A percentile compares a stretch with the other conserved stretches of the same genome.
phyloP scores from a whole-genome alignment of 805 yeast genomes.

The Sugiyamaella lignohabitans region DNA sequence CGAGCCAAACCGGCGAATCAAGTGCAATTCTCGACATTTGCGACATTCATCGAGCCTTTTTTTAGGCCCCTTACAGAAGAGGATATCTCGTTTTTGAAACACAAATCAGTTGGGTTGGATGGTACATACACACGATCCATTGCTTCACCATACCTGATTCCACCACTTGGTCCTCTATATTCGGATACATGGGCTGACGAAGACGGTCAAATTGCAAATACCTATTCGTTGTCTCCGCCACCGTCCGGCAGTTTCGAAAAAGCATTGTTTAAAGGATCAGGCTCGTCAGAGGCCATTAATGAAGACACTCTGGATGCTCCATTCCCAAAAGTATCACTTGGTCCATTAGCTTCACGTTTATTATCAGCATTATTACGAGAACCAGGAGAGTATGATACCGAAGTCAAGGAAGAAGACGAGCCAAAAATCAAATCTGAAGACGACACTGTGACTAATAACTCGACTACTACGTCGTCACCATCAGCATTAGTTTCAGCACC shows the following conservation, averaged over 20 bases:
- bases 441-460: constrained; percentile 12
- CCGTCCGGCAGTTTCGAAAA: constrained; percentile 29
- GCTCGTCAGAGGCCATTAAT: constrained; percentile 38
- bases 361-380: constrained; percentile 64
- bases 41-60: constrained; percentile 76
- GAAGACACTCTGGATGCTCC: constrained; percentile 67
- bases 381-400: not conserved
- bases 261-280: not conserved
- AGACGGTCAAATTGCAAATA: constrained; percentile 49
- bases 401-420: constrained; percentile 6
- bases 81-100: constrained; percentile 67
- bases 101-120: constrained; percentile 42
- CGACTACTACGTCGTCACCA: not conserved
- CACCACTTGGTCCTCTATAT: constrained; percentile 78
- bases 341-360: constrained; percentile 81
- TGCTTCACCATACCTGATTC: constrained; percentile 64
- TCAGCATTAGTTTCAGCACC: constrained; percentile 3
- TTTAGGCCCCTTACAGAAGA: constrained; percentile 74
- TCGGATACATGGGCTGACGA: constrained; percentile 83
- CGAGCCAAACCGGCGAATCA: constrained; percentile 81
- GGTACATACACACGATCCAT: constrained; percentile 26
- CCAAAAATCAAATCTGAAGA: constrained; percentile 30
- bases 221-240: constrained; percentile 30
- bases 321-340: constrained; percentile 61
- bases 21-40: constrained; percentile 84